Base-by-base conservation (phyloP, 768 basidiomycete species). In the Pleurotus sapidus region DNA sequence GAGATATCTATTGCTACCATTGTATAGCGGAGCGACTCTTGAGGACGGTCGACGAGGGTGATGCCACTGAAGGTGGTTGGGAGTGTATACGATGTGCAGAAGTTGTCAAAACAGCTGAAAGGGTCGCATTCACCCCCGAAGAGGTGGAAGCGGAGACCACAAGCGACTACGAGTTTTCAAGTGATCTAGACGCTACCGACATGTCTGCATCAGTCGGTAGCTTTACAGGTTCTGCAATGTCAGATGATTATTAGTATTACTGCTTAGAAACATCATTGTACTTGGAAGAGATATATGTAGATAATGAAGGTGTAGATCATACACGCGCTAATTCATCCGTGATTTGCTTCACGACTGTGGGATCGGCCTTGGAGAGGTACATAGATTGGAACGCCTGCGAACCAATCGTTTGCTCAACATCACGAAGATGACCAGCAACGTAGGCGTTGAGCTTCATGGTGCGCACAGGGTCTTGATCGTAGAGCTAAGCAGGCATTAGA, bases 1-100 rank as follows among this genome's bases (percentile, higher is more conserved):
- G 84, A 5, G 93, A 97, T 67, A 69, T 83, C 12, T 99, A 95
- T 73, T 98, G 97, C 72, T 99, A 98, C 70, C 87, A 89, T 63
- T 99, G 97, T 71, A 78, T 98, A 42, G 83, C 92, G 12, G 90
- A 91, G 66, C 84, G 86, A 59, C 82, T 98, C 75, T 79, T 92
- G 65, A 84, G 81, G 37, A 80, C 81, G 4, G 85, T 83, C 3
- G 88, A 89, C 59, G 91, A 89, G 37, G 83, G 76, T 20, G 80
- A 78, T 51, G 77, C 79, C 15, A 72, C 79, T 34, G 65, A 73
- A 49, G 78, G 79, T 18, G 96, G 94, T 93, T 96, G 95, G 95
- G 84, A 86, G 60, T 98, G 95, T 72, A 68, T 96, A 56, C 78
- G 95, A 51, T 98, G 95, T 66, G 80, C 79, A 5, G 81, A 84